Evolutionary conservation across 306 rosid species (phyloP).

Genomic region (Cucurbita maxima): DNA sequence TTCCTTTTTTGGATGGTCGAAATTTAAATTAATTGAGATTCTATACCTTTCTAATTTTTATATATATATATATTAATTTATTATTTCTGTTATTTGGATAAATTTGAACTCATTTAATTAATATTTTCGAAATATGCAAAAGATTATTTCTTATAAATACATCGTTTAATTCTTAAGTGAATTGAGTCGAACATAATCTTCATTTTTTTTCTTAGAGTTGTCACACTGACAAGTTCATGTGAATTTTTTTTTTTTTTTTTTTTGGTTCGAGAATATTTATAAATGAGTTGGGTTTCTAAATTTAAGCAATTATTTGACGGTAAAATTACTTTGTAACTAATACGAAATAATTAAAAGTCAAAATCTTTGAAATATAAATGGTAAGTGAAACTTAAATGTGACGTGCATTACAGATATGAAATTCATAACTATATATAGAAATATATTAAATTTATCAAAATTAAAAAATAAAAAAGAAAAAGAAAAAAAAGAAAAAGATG

Average conservation of each 20-base stretch:
- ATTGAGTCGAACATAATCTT: no score
- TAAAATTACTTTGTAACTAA: neutral
- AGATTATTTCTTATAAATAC: no score
- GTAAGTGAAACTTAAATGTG: neutral
- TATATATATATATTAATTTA: no score
- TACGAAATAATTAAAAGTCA: neutral
- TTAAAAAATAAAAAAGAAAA: neutral
- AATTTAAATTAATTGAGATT: neutral
- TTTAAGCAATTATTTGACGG: neutral
- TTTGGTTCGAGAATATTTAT: neutral
- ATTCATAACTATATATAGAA: neutral
- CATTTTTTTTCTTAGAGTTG: neutral
- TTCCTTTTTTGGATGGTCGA: neutral
- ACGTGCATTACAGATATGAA: neutral
- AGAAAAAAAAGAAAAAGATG: neutral
- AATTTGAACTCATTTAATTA: no score
- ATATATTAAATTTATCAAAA: neutral
- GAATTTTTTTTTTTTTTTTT: no score
- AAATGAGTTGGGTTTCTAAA: neutral
- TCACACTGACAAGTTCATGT: no score
- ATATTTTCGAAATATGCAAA: no score
- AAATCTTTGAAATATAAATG: neutral
- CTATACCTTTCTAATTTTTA: neutral
- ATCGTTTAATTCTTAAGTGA: no score
- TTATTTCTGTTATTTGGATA: no score